A percentile compares a stretch with the other conserved stretches of the same genome.
phyloP scores from a whole-genome alignment of 163 green algal genomes.

The Volvox carteri region DNA sequence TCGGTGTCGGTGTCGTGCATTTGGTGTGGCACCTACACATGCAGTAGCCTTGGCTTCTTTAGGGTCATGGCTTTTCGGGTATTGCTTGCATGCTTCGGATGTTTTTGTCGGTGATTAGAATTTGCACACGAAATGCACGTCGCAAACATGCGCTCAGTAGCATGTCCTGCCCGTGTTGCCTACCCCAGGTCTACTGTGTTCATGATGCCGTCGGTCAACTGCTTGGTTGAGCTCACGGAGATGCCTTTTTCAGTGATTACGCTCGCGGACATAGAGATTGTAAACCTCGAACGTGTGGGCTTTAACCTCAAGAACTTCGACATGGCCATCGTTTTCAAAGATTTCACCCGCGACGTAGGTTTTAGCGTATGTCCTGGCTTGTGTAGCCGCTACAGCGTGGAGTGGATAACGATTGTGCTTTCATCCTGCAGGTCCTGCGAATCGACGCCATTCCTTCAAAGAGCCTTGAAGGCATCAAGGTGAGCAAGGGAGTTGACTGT shows the following conservation, averaged over 20 bases:
- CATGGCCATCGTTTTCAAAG: slow-evolving; percentile 99
- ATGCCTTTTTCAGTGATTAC: slow-evolving; percentile 94
- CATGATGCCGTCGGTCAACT: slow-evolving; percentile 97
- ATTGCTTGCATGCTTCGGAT: background rate
- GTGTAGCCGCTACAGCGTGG: too few relatives aligned
- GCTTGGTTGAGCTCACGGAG: slow-evolving; percentile 96
- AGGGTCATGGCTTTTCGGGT: too few relatives aligned
- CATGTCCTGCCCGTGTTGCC: too few relatives aligned
- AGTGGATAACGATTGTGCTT: background rate
- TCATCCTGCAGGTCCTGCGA: slow-evolving; percentile 77
- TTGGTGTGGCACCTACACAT: too few relatives aligned
- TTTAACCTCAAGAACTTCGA: slow-evolving; percentile 99
- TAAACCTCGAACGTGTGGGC: slow-evolving; percentile 98
- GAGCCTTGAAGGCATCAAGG: slow-evolving; percentile 96
- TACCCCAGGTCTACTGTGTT: slow-evolving; percentile 75
- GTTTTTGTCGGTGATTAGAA: background rate
- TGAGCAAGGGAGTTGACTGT: background rate
- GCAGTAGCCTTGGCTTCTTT: too few relatives aligned
- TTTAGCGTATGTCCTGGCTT: too few relatives aligned
- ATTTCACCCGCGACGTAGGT: slow-evolving; percentile 56
- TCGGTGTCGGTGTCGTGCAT: too few relatives aligned
- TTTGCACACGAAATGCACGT: background rate
- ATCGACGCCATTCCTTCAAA: slow-evolving; percentile 94
- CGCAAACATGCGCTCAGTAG: too few relatives aligned
- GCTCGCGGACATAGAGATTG: slow-evolving; percentile 87